Percentiles rank a stretch among this genome's conserved stretches.
Evolutionary conservation across 108 stramenopile species (phyloP).

Genomic region (Nannochloropsis granulata): DNA sequence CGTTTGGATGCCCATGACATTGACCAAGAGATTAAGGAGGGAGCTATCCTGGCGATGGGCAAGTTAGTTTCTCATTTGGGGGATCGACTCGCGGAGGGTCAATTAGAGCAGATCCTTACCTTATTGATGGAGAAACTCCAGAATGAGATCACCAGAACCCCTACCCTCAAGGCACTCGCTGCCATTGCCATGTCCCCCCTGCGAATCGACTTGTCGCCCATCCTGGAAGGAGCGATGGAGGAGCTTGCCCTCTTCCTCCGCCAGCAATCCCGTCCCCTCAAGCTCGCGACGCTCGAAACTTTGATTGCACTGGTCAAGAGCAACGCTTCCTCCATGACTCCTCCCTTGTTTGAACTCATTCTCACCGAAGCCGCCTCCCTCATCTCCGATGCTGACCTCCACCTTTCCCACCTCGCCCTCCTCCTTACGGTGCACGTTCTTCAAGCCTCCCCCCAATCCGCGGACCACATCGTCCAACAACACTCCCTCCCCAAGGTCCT

Average conservation of each 20-base stretch:
- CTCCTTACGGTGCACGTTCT: constrained; percentile 1
- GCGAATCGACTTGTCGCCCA: constrained; percentile 50
- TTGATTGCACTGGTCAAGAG: constrained; percentile 47
- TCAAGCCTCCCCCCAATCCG: constrained; percentile 9
- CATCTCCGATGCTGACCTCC: constrained; percentile 72
- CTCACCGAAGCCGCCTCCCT: constrained; percentile 56
- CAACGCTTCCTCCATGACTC: constrained; percentile 15
- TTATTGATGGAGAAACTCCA: constrained; percentile 68
- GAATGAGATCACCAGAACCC: constrained; percentile 82
- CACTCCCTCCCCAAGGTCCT: constrained; percentile 55
- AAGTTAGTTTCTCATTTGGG: constrained; percentile 22
- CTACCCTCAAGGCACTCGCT: constrained; percentile 70
- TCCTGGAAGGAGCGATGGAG: constrained; percentile 51
- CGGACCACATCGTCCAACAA: background rate
- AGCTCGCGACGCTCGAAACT: constrained; percentile 62
- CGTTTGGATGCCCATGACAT: constrained; percentile 77
- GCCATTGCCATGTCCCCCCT: constrained; percentile 49
- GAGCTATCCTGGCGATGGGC: constrained; percentile 41
- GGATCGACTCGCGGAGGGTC: constrained; percentile 41
- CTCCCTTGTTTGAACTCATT: constrained; percentile 48
- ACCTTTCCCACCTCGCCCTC: constrained; percentile 60
- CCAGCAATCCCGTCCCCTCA: constrained; percentile 65
- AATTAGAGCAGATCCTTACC: constrained; percentile 41
- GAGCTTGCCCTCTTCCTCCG: constrained; percentile 67
- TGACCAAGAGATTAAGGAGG: constrained; percentile 95